A percentile compares a stretch with the other conserved stretches of the same genome.
phyloP scores from a whole-genome alignment of 352 stramenopile species.

The Pythium monospermum region DNA sequence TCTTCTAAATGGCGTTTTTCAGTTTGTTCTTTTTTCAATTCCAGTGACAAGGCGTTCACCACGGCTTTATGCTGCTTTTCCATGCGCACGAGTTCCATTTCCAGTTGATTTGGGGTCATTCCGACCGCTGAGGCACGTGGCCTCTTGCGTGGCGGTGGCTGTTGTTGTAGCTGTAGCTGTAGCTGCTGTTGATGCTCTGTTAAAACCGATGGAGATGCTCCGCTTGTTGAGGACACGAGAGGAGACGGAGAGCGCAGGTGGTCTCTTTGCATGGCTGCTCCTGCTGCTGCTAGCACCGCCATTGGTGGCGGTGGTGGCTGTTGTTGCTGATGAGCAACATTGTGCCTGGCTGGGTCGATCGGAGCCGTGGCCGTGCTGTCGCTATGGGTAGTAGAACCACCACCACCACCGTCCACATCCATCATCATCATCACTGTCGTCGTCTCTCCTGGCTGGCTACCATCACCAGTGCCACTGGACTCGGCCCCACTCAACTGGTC shows the following conservation, averaged over 20 bases:
- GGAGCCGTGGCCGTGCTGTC: neutral
- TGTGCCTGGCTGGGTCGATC: neutral
- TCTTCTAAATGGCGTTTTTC: conserved; percentile 51
- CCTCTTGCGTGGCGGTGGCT: neutral
- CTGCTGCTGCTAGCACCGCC: neutral
- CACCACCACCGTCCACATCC: too few species aligned
- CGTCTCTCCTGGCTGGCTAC: too few species aligned
- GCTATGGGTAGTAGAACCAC: too few species aligned
- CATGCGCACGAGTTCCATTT: conserved; percentile 21
- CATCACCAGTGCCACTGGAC: neutral
- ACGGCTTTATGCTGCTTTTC: conserved; percentile 35
- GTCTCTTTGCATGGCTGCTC: too few species aligned
- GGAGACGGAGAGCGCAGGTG: too few species aligned
- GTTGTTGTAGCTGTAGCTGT: neutral
- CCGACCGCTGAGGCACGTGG: neutral
- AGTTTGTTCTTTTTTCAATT: conserved; percentile 51
- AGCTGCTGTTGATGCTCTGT: neutral
- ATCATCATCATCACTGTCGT: neutral
- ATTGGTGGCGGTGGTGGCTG: neutral
- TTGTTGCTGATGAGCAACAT: too few species aligned
- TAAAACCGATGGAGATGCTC: too few species aligned
- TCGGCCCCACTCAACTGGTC: too few species aligned
- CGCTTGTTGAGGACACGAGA: too few species aligned
- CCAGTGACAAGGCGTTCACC: conserved; percentile 44
- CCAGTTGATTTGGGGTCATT: conserved; percentile 7